A percentile compares a stretch with the other conserved stretches of the same genome.
Evolutionary conservation across 768 basidiomycete genomes (phyloP).

Genomic region (Lactarius hatsudake): DNA sequence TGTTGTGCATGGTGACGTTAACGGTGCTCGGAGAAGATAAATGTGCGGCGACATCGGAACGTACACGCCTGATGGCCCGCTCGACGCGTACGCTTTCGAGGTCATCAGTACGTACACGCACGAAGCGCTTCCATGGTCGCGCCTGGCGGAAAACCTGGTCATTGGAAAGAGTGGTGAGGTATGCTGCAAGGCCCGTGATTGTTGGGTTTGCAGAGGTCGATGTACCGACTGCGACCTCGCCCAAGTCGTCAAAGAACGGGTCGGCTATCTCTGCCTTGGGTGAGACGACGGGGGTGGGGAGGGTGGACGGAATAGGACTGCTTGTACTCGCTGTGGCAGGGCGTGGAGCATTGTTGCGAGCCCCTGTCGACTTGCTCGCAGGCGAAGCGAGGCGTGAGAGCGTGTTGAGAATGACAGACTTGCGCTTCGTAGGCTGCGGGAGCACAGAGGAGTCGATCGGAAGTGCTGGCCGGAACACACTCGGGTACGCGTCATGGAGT

Average conservation of each 20-base stretch:
- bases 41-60: slow-evolving; percentile 81
- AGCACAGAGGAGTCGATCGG: slow-evolving; percentile 57
- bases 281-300: slow-evolving; percentile 46
- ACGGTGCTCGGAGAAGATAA: slow-evolving; percentile 37
- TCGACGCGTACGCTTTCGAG: slow-evolving; percentile 84
- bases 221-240: slow-evolving; percentile 28
- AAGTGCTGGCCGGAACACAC: slow-evolving; percentile 54
- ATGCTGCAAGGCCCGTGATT: slow-evolving; percentile 65
- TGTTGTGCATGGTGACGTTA: slow-evolving; percentile 24
- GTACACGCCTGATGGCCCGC: slow-evolving; percentile 82
- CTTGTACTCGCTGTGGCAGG: slow-evolving; percentile 23
- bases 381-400: slow-evolving; percentile 81
- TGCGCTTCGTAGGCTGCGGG: slow-evolving; percentile 63
- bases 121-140: slow-evolving; percentile 81
- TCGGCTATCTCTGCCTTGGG: slow-evolving; percentile 58
- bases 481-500: slow-evolving; percentile 63
- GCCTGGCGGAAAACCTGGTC: slow-evolving; percentile 57
- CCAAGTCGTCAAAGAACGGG: slow-evolving; percentile 48
- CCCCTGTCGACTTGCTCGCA: slow-evolving; percentile 45
- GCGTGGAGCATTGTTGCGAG: slow-evolving; percentile 34
- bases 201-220: slow-evolving; percentile 34
- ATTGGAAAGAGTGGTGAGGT: slow-evolving; percentile 77
- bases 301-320: slow-evolving; percentile 36
- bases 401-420: slow-evolving; percentile 82
- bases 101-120: slow-evolving; percentile 82